These are phyloP conservation scores for Leccinum sublutescens DNA, from an alignment of 768 basidiomycete genomes.

Conservation along the genomic window DNA sequence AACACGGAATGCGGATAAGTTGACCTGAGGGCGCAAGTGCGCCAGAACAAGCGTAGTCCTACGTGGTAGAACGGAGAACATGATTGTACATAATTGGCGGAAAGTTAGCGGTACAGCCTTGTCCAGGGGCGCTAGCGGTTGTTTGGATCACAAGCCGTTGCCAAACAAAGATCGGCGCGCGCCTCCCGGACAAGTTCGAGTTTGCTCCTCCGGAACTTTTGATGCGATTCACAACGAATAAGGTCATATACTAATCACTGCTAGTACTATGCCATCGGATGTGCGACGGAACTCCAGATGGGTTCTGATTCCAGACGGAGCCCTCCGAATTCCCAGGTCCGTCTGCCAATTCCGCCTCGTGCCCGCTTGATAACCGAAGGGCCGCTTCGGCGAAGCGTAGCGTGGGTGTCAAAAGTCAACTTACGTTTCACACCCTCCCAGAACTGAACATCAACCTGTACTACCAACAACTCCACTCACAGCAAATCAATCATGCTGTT, in stretches of 20 bases:
- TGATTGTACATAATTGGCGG: background rate
- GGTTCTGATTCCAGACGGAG: background rate
- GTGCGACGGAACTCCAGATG: background rate
- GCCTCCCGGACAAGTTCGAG: too few relatives aligned
- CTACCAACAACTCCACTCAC: constrained; percentile 13
- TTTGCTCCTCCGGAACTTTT: background rate
- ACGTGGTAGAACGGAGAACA: constrained; percentile 7
- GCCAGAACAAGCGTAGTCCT: constrained; percentile 3
- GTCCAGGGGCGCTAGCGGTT: background rate
- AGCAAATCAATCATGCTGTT: constrained; percentile 17
- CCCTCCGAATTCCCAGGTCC: constrained; percentile 9
- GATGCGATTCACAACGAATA: background rate
- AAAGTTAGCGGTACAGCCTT: background rate
- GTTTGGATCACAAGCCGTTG: constrained; percentile 12
- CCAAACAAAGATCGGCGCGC: constrained; percentile 12
- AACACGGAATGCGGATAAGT: background rate
- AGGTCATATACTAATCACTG: background rate
- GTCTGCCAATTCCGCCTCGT: constrained; percentile 5
- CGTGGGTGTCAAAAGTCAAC: constrained; percentile 21
- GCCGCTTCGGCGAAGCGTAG: constrained; percentile 4
- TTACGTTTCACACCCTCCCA: constrained; percentile 22
- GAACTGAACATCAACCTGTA: constrained; percentile 24
- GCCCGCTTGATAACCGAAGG: constrained; percentile 19
- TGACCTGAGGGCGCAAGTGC: constrained; percentile 1
- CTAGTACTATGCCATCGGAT: background rate